A percentile compares a stretch with the other conserved stretches of the same genome.
Evolutionary conservation across 768 basidiomycete genomes (phyloP).

Genomic region (Amanita pseudoporphyria): DNA sequence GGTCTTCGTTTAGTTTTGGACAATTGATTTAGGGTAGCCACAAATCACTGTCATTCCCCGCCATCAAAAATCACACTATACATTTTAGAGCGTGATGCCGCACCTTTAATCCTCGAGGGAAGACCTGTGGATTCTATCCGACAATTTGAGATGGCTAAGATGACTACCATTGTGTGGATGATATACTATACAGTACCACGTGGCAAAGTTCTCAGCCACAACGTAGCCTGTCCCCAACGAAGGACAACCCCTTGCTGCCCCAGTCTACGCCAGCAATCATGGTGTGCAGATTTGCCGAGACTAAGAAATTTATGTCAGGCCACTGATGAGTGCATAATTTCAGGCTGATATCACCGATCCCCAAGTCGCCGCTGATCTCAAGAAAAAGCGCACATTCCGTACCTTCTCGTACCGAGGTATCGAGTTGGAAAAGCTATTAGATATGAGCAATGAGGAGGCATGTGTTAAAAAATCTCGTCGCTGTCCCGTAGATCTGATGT

Average conservation of each 20-base stretch:
- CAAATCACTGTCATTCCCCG: constrained; percentile 60
- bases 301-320: constrained; percentile 9
- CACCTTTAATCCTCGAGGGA: constrained; percentile 88
- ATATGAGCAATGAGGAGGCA: constrained; percentile 93
- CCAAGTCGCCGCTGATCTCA: constrained; percentile 88
- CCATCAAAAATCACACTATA: not conserved
- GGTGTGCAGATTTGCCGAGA: constrained; percentile 20
- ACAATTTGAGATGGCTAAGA: constrained; percentile 27
- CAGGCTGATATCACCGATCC: constrained; percentile 94
- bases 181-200: constrained; percentile 56
- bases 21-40: constrained; percentile 61
- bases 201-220: constrained; percentile 33
- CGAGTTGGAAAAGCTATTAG: constrained; percentile 96
- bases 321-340: not conserved
- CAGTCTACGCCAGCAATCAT: constrained; percentile 33
- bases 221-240: constrained; percentile 20
- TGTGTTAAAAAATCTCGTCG: constrained; percentile 21
- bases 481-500: not conserved
- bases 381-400: constrained; percentile 98
- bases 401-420: constrained; percentile 98
- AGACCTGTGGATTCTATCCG: constrained; percentile 93
- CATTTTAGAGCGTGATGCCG: constrained; percentile 8
- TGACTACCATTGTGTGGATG: constrained; percentile 10
- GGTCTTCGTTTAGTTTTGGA: constrained; percentile 20
- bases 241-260: constrained; percentile 25